Conservation (phyloP, 2,329 filamentous ascomycete species). For the Diaporthe batatas region DNA sequence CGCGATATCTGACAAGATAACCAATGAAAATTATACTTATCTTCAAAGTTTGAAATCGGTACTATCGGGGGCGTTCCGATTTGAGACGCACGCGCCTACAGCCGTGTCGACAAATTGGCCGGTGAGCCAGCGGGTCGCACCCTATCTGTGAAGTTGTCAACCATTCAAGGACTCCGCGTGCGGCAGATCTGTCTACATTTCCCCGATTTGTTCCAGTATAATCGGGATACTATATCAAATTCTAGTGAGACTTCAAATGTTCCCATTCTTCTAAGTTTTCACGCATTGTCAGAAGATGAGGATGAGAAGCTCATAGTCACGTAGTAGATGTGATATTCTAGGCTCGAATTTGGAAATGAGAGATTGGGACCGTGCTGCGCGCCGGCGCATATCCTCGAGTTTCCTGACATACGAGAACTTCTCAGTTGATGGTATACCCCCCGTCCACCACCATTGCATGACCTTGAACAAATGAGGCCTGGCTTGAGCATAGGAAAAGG, state of each 20-base stretch:
- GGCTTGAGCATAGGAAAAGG: conserved; percentile 62
- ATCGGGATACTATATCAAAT: background rate
- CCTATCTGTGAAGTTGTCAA: background rate
- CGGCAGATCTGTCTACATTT: background rate
- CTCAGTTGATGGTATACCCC: conserved; percentile 63
- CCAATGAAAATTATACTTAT: background rate
- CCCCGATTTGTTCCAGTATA: background rate
- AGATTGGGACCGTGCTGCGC: background rate
- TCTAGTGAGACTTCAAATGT: background rate
- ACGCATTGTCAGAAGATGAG: background rate
- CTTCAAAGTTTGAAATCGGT: background rate
- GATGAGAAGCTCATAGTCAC: too few relatives aligned
- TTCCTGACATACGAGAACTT: background rate
- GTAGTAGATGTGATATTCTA: background rate
- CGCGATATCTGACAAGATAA: background rate
- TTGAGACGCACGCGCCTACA: background rate
- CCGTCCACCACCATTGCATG: conserved; percentile 66
- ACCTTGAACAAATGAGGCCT: conserved; percentile 65
- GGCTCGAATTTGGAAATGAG: background rate
- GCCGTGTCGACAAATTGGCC: background rate
- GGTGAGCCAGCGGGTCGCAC: background rate
- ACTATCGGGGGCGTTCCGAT: background rate
- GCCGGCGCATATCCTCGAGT: background rate
- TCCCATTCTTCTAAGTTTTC: accelerated
- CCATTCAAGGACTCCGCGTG: too few relatives aligned